Percentiles rank a stretch among this genome's conserved stretches.
Conservation (phyloP, 1,284 basidiomycete genomes). For the Schizophyllum commune region DNA sequence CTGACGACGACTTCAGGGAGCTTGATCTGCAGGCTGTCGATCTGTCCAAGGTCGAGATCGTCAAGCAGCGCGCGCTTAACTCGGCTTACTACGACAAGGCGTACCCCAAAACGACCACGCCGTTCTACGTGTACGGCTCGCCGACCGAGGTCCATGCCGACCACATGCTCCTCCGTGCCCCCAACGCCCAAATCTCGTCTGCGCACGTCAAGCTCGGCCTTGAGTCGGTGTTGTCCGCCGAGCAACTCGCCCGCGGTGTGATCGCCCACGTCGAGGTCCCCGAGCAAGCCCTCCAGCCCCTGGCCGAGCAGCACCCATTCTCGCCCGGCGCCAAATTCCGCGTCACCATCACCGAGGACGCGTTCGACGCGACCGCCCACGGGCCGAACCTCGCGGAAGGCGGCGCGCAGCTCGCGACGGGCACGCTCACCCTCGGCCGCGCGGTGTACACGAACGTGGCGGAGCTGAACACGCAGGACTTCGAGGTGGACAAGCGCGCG, state of each 20-base stretch:
- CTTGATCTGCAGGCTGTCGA: not conserved
- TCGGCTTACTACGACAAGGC: conserved; percentile 1
- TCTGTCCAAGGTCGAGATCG: conserved; percentile 7
- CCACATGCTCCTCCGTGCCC: conserved; percentile 29
- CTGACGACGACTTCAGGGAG: not conserved
- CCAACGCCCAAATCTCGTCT: conserved; percentile 31
- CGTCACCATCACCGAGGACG: conserved; percentile 14
- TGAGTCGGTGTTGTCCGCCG: conserved; percentile 7
- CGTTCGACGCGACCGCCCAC: conserved; percentile 11
- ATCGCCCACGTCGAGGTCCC: conserved; percentile 16
- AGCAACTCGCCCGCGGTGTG: conserved; percentile 17
- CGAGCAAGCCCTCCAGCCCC: conserved; percentile 12
- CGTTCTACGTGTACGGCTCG: conserved; percentile 36
- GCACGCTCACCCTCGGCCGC: conserved; percentile 12
- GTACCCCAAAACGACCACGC: conserved; percentile 25
- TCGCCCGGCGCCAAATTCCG: conserved; percentile 13
- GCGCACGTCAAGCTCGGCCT: conserved; percentile 21
- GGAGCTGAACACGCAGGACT: conserved; percentile 15
- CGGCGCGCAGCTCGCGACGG: conserved; percentile 11
- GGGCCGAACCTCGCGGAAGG: conserved; percentile 14
- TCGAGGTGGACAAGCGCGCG: not conserved
- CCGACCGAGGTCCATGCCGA: conserved; percentile 27
- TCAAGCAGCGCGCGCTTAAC: conserved; percentile 2
- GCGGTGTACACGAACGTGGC: conserved; percentile 14
- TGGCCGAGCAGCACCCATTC: conserved; percentile 14